phyloP scores from a whole-genome alignment of 345 rosid species.

The Salix viminalis region DNA sequence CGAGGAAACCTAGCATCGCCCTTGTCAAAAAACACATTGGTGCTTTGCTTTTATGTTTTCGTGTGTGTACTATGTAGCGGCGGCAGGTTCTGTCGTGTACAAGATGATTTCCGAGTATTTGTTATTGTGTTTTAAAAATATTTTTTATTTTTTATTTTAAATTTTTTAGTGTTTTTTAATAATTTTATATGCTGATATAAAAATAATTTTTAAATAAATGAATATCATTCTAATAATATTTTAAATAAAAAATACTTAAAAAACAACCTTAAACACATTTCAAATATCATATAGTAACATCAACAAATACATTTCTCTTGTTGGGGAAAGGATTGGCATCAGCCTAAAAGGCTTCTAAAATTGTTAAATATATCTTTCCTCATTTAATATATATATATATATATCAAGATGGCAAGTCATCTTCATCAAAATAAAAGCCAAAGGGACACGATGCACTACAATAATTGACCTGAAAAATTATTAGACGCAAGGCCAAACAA shows the following conservation, averaged over 20 bases:
- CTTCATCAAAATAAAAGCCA: neutral
- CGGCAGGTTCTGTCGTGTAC: conserved; percentile 12
- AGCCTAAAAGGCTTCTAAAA: neutral
- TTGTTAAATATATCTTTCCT: neutral
- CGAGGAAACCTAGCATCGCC: neutral
- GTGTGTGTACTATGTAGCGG: neutral
- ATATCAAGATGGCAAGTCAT: too few species aligned
- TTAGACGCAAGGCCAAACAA: too few species aligned
- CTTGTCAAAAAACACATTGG: neutral
- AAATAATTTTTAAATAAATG: too few species aligned
- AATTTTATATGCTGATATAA: too few species aligned
- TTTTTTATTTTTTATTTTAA: too few species aligned
- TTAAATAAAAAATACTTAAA: too few species aligned
- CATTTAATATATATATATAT: neutral
- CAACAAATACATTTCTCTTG: neutral
- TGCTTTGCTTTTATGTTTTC: neutral
- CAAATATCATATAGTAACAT: too few species aligned
- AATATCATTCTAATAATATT: too few species aligned
- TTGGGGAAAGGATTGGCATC: neutral
- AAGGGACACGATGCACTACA: neutral
- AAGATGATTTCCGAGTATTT: neutral
- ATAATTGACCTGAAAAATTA: neutral
- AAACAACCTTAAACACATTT: too few species aligned
- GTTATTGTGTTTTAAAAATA: too few species aligned
- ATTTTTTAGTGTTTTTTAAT: too few species aligned